phyloP scores from a whole-genome alignment of 2,329 filamentous ascomycete species.

The Fusarium brevicatenulatum region DNA sequence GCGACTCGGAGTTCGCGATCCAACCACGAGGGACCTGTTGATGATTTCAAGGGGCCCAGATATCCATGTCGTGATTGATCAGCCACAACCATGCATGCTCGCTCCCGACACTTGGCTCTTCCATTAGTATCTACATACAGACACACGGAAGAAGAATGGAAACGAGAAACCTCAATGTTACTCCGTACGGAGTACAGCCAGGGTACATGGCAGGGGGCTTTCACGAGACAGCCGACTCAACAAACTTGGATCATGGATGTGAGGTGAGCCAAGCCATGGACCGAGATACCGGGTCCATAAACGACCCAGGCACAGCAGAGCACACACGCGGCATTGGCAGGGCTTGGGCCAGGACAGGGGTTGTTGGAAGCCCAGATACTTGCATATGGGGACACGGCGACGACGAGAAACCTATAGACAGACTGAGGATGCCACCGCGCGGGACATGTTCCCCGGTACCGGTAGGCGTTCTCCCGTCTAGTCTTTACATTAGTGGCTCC shows the following conservation, averaged over 20 bases:
- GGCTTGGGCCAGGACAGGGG: slow-evolving; percentile 15
- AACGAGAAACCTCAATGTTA: slow-evolving; percentile 1
- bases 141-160: slow-evolving; percentile 6
- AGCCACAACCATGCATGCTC: slow-evolving; percentile 3
- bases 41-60: slow-evolving; percentile 7
- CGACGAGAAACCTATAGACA: slow-evolving; percentile 16
- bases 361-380: slow-evolving; percentile 12
- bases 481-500: slow-evolving; percentile 29
- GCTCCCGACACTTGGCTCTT: slow-evolving; percentile 23
- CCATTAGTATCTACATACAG: neutral
- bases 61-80: slow-evolving; percentile 26
- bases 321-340: slow-evolving; percentile 34
- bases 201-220: neutral
- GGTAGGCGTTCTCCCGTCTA: slow-evolving; percentile 19
- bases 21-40: slow-evolving; percentile 29
- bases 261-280: slow-evolving; percentile 25
- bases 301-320: slow-evolving; percentile 32
- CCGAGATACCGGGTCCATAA: slow-evolving; percentile 28
- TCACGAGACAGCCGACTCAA: slow-evolving; percentile 4
- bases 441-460: slow-evolving; percentile 32
- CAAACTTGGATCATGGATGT: slow-evolving; percentile 25
- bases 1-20: slow-evolving; percentile 32
- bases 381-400: slow-evolving; percentile 19
- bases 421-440: slow-evolving; percentile 14
- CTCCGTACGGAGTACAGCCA: neutral